These are phyloP conservation scores for Cubamyces lactineus DNA, from an alignment of 768 basidiomycete genomes.

Conservation along the genomic window DNA sequence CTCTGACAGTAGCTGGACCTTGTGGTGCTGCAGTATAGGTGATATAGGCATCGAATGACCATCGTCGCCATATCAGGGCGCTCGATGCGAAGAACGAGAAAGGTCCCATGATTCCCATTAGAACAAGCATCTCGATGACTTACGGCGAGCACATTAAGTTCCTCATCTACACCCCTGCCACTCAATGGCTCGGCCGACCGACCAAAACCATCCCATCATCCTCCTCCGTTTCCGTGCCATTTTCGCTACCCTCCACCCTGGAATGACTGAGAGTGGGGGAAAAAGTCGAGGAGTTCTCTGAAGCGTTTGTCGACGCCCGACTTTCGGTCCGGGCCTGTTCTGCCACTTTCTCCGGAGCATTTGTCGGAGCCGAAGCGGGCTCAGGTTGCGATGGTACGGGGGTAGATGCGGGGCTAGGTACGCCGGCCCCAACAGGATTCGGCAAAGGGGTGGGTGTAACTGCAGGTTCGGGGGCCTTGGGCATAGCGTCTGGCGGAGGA, in stretches of 20 bases:
- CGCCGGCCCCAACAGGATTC: not conserved
- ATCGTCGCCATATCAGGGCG: not conserved
- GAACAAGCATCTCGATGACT: conserved; percentile 8
- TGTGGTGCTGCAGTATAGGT: too few relatives aligned
- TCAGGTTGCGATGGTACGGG: conserved; percentile 14
- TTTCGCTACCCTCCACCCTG: conserved; percentile 57
- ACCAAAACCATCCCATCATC: conserved; percentile 85
- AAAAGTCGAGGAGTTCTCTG: conserved; percentile 33
- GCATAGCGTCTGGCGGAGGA: conserved; percentile 37
- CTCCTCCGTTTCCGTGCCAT: conserved; percentile 76
- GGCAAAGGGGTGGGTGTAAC: conserved; percentile 1
- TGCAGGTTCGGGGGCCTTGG: conserved; percentile 13
- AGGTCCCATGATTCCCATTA: conserved; percentile 4
- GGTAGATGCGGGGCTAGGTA: not conserved
- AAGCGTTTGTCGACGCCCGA: conserved; percentile 36
- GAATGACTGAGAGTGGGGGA: conserved; percentile 31
- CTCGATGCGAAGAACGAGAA: not conserved
- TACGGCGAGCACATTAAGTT: conserved; percentile 5
- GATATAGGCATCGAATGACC: too few relatives aligned
- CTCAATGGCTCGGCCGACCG: conserved; percentile 50
- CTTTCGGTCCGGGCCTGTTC: conserved; percentile 30
- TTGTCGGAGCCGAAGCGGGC: not conserved
- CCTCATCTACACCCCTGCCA: not conserved
- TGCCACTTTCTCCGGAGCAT: conserved; percentile 8
- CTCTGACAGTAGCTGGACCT: too few relatives aligned